These are phyloP conservation scores for Neocatenulostroma microsporum DNA, from an alignment of 2,329 filamentous ascomycete genomes.

Conservation along the genomic window DNA sequence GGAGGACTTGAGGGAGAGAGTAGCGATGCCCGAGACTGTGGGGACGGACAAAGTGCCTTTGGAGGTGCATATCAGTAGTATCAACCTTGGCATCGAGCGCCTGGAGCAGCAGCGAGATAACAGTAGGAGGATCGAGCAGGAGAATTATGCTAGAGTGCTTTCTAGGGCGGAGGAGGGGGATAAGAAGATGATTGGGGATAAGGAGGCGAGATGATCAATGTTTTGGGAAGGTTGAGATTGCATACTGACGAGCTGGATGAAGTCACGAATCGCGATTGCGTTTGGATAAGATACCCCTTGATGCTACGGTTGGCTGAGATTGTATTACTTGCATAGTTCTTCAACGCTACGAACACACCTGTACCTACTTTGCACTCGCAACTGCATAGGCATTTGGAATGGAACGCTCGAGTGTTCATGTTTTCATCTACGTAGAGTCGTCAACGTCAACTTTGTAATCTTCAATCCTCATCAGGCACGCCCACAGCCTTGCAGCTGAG, in stretches of 20 bases:
- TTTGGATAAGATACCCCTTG: conserved; percentile 1
- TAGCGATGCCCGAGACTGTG: conserved; percentile 57
- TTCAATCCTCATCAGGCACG: conserved; percentile 10
- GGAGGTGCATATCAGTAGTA: conserved; percentile 66
- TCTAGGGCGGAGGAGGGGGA: conserved; percentile 14
- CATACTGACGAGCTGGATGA: neutral
- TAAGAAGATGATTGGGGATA: conserved; percentile 14
- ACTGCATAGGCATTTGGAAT: no score
- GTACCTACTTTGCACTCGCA: no score
- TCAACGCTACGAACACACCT: no score
- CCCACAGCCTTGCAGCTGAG: conserved; percentile 28
- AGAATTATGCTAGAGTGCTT: conserved; percentile 21
- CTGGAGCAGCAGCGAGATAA: conserved; percentile 57
- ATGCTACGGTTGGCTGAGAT: no score
- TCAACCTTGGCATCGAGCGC: conserved; percentile 63
- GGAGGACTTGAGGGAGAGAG: conserved; percentile 62
- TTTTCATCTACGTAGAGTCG: no score
- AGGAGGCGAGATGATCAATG: conserved; percentile 8
- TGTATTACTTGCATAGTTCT: no score
- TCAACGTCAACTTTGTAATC: no score
- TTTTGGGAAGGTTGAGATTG: neutral
- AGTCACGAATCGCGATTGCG: neutral
- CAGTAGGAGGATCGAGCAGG: conserved; percentile 22
- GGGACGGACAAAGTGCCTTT: conserved; percentile 55
- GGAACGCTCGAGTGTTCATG: no score